These are phyloP conservation scores for Backusella mclennaniae DNA, from an alignment of 192 early-diverging fungal genomes.

Conservation along the genomic window DNA sequence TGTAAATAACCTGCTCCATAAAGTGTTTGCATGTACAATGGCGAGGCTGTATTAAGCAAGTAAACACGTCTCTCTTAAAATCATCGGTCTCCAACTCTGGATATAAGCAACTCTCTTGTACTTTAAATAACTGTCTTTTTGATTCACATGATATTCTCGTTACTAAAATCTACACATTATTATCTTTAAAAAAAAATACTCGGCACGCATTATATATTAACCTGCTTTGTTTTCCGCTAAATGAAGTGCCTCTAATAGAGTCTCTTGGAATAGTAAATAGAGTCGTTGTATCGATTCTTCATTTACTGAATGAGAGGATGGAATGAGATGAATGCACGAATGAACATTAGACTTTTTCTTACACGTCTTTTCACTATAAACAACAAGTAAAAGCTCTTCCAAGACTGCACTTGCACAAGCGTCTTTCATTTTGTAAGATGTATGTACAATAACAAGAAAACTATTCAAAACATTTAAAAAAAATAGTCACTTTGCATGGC, in stretches of 20 bases:
- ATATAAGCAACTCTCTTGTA: background rate
- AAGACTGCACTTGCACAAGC: background rate
- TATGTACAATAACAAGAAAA: background rate
- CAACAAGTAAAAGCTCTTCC: background rate
- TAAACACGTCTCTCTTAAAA: background rate
- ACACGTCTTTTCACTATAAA: background rate
- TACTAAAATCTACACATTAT: background rate
- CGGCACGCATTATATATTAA: background rate
- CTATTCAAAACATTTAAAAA: background rate
- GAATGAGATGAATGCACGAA: background rate
- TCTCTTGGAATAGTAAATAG: background rate
- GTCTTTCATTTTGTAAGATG: background rate
- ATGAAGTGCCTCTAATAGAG: slow-evolving; percentile 11
- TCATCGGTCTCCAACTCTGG: background rate
- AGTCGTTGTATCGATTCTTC: slow-evolving; percentile 1
- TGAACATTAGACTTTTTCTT: background rate
- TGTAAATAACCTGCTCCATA: background rate
- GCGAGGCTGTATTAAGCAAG: slow-evolving; percentile 14
- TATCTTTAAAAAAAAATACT: too few relatives aligned
- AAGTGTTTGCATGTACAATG: slow-evolving; percentile 16
- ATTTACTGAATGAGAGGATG: background rate
- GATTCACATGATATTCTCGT: background rate
- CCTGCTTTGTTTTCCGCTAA: slow-evolving; percentile 13
- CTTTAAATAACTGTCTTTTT: background rate
- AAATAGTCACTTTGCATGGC: background rate